phyloP scores from a whole-genome alignment of 768 basidiomycete species.

The Pleurotus citrinopileatus region DNA sequence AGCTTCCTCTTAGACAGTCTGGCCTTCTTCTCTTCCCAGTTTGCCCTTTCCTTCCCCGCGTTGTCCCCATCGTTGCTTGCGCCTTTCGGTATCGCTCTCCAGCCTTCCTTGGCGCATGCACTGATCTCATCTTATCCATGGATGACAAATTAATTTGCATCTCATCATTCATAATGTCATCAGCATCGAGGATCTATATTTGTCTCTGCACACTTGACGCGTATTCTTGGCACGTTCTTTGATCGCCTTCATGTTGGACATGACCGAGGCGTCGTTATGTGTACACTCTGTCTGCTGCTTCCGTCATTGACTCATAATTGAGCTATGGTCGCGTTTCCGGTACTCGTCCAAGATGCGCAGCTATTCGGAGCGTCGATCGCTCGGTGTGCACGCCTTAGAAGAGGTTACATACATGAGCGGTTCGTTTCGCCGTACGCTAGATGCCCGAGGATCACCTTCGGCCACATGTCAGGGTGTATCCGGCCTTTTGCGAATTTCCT shows the following conservation, averaged over 20 bases:
- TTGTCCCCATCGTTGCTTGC: neutral
- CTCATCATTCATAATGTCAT: neutral
- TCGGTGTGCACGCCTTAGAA: neutral
- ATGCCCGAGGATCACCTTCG: neutral
- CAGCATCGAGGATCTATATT: neutral
- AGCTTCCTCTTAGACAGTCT: neutral
- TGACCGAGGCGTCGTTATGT: neutral
- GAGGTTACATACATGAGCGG: too few relatives aligned
- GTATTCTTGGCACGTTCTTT: conserved; percentile 3
- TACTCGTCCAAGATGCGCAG: neutral
- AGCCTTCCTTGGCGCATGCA: too few relatives aligned
- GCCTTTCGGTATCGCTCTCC: neutral
- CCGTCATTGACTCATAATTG: too few relatives aligned
- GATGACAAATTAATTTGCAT: too few relatives aligned
- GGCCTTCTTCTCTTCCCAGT: neutral
- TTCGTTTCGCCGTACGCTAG: too few relatives aligned
- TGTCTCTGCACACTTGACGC: neutral
- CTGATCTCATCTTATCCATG: too few relatives aligned
- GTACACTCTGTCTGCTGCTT: too few relatives aligned
- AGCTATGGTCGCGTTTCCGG: neutral
- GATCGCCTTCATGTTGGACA: neutral
- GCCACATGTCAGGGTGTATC: neutral
- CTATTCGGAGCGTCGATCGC: neutral
- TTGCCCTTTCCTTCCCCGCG: neutral
- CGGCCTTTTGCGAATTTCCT: conserved; percentile 1